These are phyloP conservation scores for Zea luxurians DNA, from an alignment of 176 grass and related monocot species.

Conservation along the genomic window DNA sequence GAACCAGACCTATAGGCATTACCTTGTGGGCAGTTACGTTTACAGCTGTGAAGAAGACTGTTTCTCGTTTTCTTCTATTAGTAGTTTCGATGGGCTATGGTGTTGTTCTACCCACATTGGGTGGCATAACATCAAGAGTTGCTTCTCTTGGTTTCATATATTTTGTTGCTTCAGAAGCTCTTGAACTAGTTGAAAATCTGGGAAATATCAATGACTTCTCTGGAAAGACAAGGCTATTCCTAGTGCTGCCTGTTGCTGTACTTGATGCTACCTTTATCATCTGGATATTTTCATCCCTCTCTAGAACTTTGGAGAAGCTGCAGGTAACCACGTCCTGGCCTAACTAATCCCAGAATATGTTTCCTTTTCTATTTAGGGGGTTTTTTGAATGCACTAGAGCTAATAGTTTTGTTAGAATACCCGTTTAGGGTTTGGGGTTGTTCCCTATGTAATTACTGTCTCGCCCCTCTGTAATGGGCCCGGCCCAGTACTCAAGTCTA, in stretches of 20 bases:
- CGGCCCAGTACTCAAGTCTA: no score
- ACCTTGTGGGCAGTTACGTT: constrained; percentile 99
- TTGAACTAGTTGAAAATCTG: constrained; percentile 94
- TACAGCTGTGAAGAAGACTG: constrained; percentile 94
- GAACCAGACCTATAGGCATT: constrained; percentile 86
- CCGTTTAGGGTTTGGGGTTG: no score
- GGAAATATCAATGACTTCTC: constrained; percentile 98
- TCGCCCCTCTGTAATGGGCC: no score
- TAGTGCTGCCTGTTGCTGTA: constrained; percentile 91
- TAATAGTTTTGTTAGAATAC: no score
- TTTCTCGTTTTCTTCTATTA: constrained; percentile 87
- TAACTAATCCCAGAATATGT: constrained; percentile 27
- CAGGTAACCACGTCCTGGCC: constrained; percentile 58
- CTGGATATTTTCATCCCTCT: constrained; percentile 99
- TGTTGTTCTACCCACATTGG: constrained; percentile 77
- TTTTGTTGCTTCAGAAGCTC: constrained; percentile 88
- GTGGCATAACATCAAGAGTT: constrained; percentile 81
- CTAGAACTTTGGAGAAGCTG: constrained; percentile 93
- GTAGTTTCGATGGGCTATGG: constrained; percentile 98
- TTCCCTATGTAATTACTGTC: no score
- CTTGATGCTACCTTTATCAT: constrained; percentile 98
- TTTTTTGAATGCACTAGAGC: no score
- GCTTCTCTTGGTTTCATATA: constrained; percentile 75
- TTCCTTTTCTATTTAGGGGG: background rate
- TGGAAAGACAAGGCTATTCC: constrained; percentile 88